Evolutionary conservation across 345 rosid genomes (phyloP).

Genomic region (Lenwebbia sp.): DNA sequence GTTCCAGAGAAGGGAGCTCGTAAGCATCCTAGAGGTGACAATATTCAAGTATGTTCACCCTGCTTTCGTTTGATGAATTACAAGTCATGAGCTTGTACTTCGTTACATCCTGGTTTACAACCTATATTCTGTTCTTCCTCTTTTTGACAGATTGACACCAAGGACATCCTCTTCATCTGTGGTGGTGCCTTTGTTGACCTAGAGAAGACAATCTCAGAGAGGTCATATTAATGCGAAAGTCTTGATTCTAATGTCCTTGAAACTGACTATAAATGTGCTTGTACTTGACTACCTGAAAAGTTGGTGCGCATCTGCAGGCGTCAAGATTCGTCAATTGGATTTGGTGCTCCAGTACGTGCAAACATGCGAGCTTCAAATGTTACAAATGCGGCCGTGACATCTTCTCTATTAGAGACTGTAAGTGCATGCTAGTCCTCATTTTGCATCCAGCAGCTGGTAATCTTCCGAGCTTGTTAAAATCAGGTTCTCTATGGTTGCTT

Average conservation of each 20-base stretch:
- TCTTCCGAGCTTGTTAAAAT: background rate
- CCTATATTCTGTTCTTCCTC: background rate
- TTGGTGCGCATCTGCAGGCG: constrained; percentile 33
- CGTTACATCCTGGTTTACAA: background rate
- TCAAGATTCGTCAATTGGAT: constrained; percentile 98
- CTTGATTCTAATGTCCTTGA: background rate
- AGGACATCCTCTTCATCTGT: constrained; percentile 96
- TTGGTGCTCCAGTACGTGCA: constrained; percentile 96
- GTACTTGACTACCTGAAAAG: background rate
- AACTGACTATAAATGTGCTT: background rate
- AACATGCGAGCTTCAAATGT: constrained; percentile 84
- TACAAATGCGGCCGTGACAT: constrained; percentile 65
- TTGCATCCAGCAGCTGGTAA: background rate
- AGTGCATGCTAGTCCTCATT: constrained; percentile 5
- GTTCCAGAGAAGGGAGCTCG: constrained; percentile 99
- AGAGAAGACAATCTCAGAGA: constrained; percentile 97
- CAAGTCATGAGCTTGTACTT: background rate
- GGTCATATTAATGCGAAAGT: constrained; percentile 22
- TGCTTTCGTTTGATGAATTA: background rate
- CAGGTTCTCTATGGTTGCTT: background rate
- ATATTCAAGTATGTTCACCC: constrained; percentile 70
- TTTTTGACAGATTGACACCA: constrained; percentile 75
- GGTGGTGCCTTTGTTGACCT: constrained; percentile 97
- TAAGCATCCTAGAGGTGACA: constrained; percentile 98
- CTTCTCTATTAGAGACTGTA: constrained; percentile 90